Percentiles rank a stretch among this genome's conserved stretches.
phyloP scores from a whole-genome alignment of 805 yeast species.

The Yamadazyma akitaensis region DNA sequence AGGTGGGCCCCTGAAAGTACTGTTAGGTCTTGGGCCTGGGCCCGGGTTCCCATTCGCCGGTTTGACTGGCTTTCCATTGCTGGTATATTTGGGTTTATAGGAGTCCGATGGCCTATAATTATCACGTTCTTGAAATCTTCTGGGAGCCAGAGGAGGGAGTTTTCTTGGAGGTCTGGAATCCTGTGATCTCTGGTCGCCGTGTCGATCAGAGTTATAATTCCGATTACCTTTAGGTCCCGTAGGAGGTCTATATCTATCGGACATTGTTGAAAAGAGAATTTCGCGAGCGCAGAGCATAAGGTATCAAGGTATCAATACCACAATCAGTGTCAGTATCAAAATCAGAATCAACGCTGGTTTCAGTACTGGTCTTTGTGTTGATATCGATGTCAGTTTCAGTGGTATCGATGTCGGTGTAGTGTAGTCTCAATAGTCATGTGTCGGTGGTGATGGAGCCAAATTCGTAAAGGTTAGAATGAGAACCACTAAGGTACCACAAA shows the following conservation, averaged over 20 bases:
- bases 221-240: constrained; percentile 19
- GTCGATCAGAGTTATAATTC: not conserved
- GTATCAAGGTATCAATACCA: too few relatives aligned
- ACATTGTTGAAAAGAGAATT: constrained; percentile 19
- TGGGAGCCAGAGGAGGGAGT: constrained; percentile 17
- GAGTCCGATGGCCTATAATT: constrained; percentile 20
- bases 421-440: too few relatives aligned
- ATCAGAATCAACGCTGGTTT: too few relatives aligned
- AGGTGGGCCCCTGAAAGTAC: not conserved
- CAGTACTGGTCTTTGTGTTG: too few relatives aligned
- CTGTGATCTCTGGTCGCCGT: not conserved
- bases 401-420: too few relatives aligned
- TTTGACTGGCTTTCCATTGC: not conserved
- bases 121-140: constrained; percentile 22
- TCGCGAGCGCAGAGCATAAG: not conserved
- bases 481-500: too few relatives aligned
- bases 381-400: too few relatives aligned
- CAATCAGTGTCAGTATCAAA: too few relatives aligned
- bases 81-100: constrained; percentile 9
- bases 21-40: not conserved
- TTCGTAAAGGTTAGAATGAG: too few relatives aligned
- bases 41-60: not conserved
- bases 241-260: constrained; percentile 31
- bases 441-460: too few relatives aligned
- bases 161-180: not conserved